Evolutionary conservation across 2,329 filamentous ascomycete species (phyloP).

Genomic region (Fusarium algeriense): DNA sequence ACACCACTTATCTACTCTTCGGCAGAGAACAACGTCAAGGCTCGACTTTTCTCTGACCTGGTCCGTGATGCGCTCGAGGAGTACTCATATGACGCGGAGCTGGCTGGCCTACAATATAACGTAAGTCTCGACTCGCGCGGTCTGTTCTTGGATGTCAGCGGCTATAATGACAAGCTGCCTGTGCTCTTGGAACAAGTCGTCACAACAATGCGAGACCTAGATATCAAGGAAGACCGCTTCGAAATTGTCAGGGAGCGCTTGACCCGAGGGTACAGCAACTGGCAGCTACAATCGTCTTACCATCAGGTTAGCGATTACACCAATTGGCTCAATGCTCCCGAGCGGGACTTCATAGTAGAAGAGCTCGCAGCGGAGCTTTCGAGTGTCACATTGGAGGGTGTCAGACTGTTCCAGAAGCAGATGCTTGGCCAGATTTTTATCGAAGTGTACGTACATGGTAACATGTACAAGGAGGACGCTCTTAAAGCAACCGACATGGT

Average conservation of each 20-base stretch:
- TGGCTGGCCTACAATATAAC: slow-evolving; percentile 88
- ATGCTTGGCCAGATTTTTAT: slow-evolving; percentile 86
- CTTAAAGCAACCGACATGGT: slow-evolving; percentile 86
- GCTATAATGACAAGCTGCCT: slow-evolving; percentile 96
- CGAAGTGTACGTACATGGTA: slow-evolving; percentile 90
- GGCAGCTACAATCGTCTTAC: slow-evolving; percentile 89
- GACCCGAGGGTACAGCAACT: slow-evolving; percentile 82
- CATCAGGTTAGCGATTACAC: slow-evolving; percentile 88
- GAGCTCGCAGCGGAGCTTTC: slow-evolving; percentile 83
- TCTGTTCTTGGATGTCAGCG: slow-evolving; percentile 81
- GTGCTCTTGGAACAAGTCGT: slow-evolving; percentile 92
- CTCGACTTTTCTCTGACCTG: slow-evolving; percentile 83
- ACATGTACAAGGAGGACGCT: slow-evolving; percentile 93
- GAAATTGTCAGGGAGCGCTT: slow-evolving; percentile 90
- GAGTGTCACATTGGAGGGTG: slow-evolving; percentile 77
- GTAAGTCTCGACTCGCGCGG: slow-evolving; percentile 80
- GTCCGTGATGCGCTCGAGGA: slow-evolving; percentile 91
- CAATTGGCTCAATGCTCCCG: slow-evolving; percentile 77
- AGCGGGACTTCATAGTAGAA: slow-evolving; percentile 82
- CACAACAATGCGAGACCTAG: slow-evolving; percentile 66
- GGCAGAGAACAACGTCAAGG: slow-evolving; percentile 81
- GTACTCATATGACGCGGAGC: slow-evolving; percentile 95
- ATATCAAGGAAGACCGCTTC: slow-evolving; percentile 89
- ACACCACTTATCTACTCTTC: slow-evolving; percentile 84
- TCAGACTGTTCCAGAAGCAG: slow-evolving; percentile 82